Conservation (phyloP, 208 protist species). For the Spongospora subterranea region DNA sequence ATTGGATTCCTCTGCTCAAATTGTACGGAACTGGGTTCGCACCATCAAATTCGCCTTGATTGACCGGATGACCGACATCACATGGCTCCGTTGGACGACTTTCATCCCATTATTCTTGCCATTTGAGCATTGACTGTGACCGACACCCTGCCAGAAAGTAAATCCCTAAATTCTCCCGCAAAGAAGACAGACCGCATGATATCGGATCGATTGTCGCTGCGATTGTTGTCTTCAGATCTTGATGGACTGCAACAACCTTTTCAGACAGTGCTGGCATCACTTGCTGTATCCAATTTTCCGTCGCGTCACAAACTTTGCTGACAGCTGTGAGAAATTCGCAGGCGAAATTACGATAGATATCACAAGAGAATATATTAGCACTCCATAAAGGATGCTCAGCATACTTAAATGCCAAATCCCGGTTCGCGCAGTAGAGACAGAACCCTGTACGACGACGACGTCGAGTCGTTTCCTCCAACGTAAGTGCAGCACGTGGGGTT, state of each 20-base stretch:
- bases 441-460: neutral
- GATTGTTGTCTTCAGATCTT: neutral
- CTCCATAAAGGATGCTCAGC: neutral
- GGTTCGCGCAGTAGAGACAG: no score
- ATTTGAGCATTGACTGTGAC: neutral
- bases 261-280: neutral
- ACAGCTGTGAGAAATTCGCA: neutral
- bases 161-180: neutral
- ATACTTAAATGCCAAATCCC: neutral
- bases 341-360: neutral
- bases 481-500: no score
- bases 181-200: neutral
- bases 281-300: neutral
- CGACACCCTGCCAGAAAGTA: neutral
- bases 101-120: neutral
- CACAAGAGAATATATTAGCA: neutral
- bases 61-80: neutral
- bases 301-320: neutral
- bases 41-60: no score
- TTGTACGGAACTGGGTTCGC: neutral
- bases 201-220: neutral
- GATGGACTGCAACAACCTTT: neutral
- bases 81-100: neutral
- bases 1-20: neutral
- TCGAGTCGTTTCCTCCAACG: neutral